Conservation (phyloP, 2,329 filamentous ascomycete genomes). For the Monilinia vaccinii-corymbosi region DNA sequence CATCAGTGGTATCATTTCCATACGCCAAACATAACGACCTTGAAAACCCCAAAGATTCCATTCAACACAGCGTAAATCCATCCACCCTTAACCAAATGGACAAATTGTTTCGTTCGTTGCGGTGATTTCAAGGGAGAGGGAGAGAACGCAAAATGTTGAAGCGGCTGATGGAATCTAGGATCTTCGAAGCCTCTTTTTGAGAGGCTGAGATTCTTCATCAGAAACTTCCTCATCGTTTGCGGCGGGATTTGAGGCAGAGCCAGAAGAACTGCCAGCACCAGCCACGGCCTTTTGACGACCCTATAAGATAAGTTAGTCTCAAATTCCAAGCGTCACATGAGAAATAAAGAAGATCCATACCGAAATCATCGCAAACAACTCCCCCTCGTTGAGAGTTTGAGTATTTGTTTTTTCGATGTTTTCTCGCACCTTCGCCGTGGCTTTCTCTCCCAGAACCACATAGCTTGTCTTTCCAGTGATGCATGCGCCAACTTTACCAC, state of each 20-base stretch:
- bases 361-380: slow-evolving; percentile 14
- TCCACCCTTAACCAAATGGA: not conserved
- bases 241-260: too few species aligned
- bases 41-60: too few species aligned
- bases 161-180: too few species aligned
- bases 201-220: too few species aligned
- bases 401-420: too few species aligned
- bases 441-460: slow-evolving; percentile 22
- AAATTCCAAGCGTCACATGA: not conserved
- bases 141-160: too few species aligned
- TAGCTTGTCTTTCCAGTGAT: slow-evolving; percentile 20
- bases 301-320: not conserved
- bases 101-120: not conserved
- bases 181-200: too few species aligned
- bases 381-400: slow-evolving; percentile 17
- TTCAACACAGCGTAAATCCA: too few species aligned
- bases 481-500: slow-evolving; percentile 17
- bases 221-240: not conserved
- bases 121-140: too few species aligned
- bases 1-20: too few species aligned
- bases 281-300: too few species aligned
- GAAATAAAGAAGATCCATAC: not conserved
- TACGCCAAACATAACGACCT: too few species aligned
- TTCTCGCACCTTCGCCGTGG: slow-evolving; percentile 21
- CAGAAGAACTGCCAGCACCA: not conserved